phyloP scores from a whole-genome alignment of 2,329 filamentous ascomycete species.

The Zalaria obscura region DNA sequence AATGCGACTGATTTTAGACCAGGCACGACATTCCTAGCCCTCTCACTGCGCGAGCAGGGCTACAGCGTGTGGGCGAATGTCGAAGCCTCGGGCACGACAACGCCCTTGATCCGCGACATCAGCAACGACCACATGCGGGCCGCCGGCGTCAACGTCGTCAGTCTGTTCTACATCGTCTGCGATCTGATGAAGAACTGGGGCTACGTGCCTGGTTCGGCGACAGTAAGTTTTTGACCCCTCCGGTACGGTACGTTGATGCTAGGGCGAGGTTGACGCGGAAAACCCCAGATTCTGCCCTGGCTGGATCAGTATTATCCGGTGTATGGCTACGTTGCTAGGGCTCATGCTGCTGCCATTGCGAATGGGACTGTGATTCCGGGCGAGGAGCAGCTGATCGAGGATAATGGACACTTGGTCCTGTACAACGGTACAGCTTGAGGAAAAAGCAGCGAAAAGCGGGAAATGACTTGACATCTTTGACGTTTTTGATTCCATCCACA shows the following conservation, averaged over 20 bases:
- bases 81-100: constrained; percentile 56
- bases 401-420: neutral
- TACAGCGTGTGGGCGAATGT: constrained; percentile 63
- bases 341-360: constrained; percentile 44
- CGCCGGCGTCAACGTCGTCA: constrained; percentile 51
- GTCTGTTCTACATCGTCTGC: constrained; percentile 48
- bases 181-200: constrained; percentile 63
- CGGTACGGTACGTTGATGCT: too few species aligned
- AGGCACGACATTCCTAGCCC: constrained; percentile 55
- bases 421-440: too few species aligned
- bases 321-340: constrained; percentile 49
- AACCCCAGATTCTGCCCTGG: constrained; percentile 45
- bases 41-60: constrained; percentile 56
- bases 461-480: too few species aligned
- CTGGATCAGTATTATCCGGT: constrained; percentile 51
- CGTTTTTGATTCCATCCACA: too few species aligned
- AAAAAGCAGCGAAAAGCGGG: too few species aligned
- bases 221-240: neutral
- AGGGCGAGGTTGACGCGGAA: constrained; percentile 11
- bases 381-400: constrained; percentile 24
- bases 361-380: constrained; percentile 46
- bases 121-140: constrained; percentile 53
- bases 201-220: constrained; percentile 22
- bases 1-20: neutral
- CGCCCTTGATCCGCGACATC: constrained; percentile 43